These are phyloP conservation scores for Zalaria sp. DNA, from an alignment of 2,329 filamentous ascomycete genomes.

Conservation along the genomic window DNA sequence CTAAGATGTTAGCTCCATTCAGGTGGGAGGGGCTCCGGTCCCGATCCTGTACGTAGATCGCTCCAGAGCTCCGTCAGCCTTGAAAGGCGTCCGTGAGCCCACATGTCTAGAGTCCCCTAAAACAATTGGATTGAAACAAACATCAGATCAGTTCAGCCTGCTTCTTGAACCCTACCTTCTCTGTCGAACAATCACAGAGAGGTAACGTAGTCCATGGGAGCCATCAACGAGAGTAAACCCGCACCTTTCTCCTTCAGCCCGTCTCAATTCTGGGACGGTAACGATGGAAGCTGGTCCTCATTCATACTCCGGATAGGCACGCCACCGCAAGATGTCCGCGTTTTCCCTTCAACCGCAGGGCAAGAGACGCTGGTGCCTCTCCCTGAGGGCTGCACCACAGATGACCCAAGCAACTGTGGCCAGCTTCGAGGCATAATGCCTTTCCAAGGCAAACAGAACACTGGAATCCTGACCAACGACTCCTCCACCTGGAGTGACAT, in stretches of 20 bases:
- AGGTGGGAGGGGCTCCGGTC: too few relatives aligned
- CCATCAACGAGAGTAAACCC: too few relatives aligned
- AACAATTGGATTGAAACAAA: too few relatives aligned
- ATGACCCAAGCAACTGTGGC: constrained; percentile 13
- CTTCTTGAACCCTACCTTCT: too few relatives aligned
- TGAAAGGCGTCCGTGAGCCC: too few relatives aligned
- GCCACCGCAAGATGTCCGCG: constrained; percentile 7
- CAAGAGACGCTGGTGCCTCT: constrained; percentile 23
- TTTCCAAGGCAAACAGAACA: constrained; percentile 11
- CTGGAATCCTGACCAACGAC: constrained; percentile 15
- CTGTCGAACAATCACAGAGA: too few relatives aligned
- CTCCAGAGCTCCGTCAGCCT: too few relatives aligned
- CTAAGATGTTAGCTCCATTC: too few relatives aligned
- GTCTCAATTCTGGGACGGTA: constrained; percentile 8
- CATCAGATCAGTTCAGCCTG: too few relatives aligned
- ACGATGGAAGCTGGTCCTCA: constrained; percentile 10
- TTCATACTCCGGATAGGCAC: constrained; percentile 8
- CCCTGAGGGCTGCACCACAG: constrained; percentile 19
- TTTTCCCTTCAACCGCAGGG: constrained; percentile 15
- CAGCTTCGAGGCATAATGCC: constrained; percentile 15
- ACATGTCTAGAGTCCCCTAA: too few relatives aligned
- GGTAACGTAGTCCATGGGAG: too few relatives aligned
- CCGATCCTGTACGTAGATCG: too few relatives aligned
- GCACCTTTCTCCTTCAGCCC: constrained; percentile 2
- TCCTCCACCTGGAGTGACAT: constrained; percentile 19